Percentiles rank a stretch among this genome's conserved stretches.
Evolutionary conservation across 2,329 filamentous ascomycete genomes (phyloP).

Genomic region (Huntiella abstrusa): DNA sequence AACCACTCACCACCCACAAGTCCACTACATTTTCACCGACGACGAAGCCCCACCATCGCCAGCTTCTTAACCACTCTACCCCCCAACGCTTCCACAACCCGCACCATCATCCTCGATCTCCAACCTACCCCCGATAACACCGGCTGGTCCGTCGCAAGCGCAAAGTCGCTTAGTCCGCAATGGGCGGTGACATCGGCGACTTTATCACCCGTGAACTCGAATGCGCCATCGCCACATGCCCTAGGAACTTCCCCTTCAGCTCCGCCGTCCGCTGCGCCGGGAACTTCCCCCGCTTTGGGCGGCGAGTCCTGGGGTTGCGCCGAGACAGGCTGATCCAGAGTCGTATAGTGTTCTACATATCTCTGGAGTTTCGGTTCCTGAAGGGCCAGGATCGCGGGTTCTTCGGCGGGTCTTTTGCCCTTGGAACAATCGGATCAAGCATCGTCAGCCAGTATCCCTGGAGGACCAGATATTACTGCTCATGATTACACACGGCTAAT

Average conservation of each 20-base stretch:
- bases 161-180: conserved; percentile 51
- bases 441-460: not conserved
- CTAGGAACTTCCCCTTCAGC: conserved; percentile 31
- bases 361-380: conserved; percentile 1
- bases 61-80: conserved; percentile 17
- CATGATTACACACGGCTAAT: conserved; percentile 31
- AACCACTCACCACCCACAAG: conserved; percentile 57
- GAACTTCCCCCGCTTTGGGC: conserved; percentile 37
- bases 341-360: conserved; percentile 8
- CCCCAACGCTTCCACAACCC: conserved; percentile 30
- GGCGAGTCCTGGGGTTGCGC: conserved; percentile 12
- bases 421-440: not conserved
- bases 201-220: conserved; percentile 22
- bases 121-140: conserved; percentile 20
- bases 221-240: conserved; percentile 18
- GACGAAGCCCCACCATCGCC: conserved; percentile 64
- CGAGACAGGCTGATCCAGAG: conserved; percentile 6
- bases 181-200: conserved; percentile 43
- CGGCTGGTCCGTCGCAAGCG: conserved; percentile 40
- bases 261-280: conserved; percentile 20
- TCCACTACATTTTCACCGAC: conserved; percentile 86
- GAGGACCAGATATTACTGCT: conserved; percentile 12
- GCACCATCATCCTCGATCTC: conserved; percentile 39
- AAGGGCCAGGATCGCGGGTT: not conserved
- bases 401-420: not conserved